Percentiles rank a stretch among this genome's conserved stretches.
These are phyloP conservation scores for Poterioochromonas sp. DNA, from an alignment of 352 stramenopile genomes.

Conservation along the genomic window DNA sequence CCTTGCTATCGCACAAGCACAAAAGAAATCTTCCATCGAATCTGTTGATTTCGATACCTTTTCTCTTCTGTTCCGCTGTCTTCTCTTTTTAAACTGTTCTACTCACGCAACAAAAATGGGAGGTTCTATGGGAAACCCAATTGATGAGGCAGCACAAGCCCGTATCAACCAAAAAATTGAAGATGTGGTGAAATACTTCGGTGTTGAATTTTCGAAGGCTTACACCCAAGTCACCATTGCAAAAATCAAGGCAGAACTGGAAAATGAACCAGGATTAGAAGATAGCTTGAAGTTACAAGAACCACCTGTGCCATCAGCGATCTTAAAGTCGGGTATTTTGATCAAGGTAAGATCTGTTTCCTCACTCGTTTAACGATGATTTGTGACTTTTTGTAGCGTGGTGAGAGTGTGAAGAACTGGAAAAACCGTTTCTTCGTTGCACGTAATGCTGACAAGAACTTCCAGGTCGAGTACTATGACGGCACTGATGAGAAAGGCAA, in stretches of 20 bases:
- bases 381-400: not conserved
- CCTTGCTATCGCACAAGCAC: no score
- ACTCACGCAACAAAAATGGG: constrained; percentile 31
- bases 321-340: constrained; percentile 28
- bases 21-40: no score
- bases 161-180: constrained; percentile 25
- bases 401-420: constrained; percentile 30
- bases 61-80: no score
- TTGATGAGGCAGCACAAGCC: constrained; percentile 25
- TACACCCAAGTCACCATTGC: constrained; percentile 14
- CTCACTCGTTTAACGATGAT: not conserved
- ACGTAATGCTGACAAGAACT: constrained; percentile 25
- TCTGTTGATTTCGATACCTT: no score
- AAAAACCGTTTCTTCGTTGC: constrained; percentile 24
- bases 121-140: constrained; percentile 1
- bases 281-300: constrained; percentile 7
- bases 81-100: no score
- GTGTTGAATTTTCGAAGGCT: constrained; percentile 7
- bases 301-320: not conserved
- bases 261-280: not conserved
- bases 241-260: not conserved
- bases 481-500: constrained; percentile 22
- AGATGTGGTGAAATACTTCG: not conserved
- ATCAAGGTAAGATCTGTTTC: constrained; percentile 1
- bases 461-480: constrained; percentile 22